Percentiles rank a stretch among this genome's conserved stretches.
phyloP scores from a whole-genome alignment of 2,329 filamentous ascomycete species.

The Colletotrichum chlorophyti region DNA sequence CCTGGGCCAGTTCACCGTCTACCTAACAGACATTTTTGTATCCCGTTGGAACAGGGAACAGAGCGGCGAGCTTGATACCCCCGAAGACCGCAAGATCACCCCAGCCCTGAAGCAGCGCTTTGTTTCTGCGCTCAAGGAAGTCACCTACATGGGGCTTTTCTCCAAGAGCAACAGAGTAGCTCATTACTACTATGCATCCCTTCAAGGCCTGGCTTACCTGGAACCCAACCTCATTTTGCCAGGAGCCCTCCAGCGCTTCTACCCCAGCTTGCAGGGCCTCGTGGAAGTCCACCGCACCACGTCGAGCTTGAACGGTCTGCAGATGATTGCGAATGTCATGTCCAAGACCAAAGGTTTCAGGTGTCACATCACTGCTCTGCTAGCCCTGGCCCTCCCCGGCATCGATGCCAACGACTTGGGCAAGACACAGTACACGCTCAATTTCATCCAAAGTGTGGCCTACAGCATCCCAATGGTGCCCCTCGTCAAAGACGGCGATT shows the following conservation, averaged over 20 bases:
- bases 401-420: constrained; percentile 98
- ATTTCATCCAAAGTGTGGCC: constrained; percentile 93
- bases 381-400: constrained; percentile 92
- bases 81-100: constrained; percentile 79
- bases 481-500: constrained; percentile 71
- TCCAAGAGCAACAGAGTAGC: constrained; percentile 93
- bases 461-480: constrained; percentile 95
- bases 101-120: constrained; percentile 86
- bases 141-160: constrained; percentile 98
- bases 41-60: constrained; percentile 97
- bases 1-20: constrained; percentile 88
- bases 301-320: constrained; percentile 88
- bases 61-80: constrained; percentile 88
- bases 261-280: constrained; percentile 93
- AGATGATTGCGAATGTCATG: constrained; percentile 92
- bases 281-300: constrained; percentile 97
- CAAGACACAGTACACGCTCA: constrained; percentile 93
- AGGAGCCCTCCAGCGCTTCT: constrained; percentile 93
- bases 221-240: constrained; percentile 92
- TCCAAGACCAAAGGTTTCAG: constrained; percentile 93
- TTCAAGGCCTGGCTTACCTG: constrained; percentile 88
- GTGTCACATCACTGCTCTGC: constrained; percentile 90
- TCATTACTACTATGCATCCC: constrained; percentile 86
- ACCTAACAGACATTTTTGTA: constrained; percentile 94
- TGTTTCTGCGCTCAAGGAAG: constrained; percentile 86